Conservation (phyloP, 768 basidiomycete genomes). For the Kwoniella sp. region DNA sequence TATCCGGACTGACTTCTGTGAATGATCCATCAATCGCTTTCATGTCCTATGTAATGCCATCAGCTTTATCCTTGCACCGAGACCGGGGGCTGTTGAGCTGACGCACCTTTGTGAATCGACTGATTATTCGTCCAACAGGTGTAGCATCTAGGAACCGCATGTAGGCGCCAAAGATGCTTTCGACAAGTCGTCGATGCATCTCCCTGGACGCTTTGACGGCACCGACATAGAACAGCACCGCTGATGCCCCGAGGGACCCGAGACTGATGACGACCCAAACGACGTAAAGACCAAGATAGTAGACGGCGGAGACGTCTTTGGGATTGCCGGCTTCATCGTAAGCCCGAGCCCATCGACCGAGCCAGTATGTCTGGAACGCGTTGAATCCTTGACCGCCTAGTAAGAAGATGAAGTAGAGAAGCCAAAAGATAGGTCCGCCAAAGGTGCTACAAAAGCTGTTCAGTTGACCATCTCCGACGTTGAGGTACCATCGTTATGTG, state of each 20-base stretch:
- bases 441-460: constrained; percentile 36
- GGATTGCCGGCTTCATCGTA: constrained; percentile 44
- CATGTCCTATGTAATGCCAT: constrained; percentile 36
- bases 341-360: constrained; percentile 53
- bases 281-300: constrained; percentile 54
- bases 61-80: not conserved
- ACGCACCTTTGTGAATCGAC: constrained; percentile 51
- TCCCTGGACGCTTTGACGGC: constrained; percentile 47
- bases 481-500: constrained; percentile 25
- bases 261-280: constrained; percentile 41
- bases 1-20: constrained; percentile 33
- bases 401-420: constrained; percentile 45
- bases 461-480: constrained; percentile 1
- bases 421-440: constrained; percentile 56
- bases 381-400: constrained; percentile 44
- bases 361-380: constrained; percentile 51
- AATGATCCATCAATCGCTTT: constrained; percentile 49
- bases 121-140: constrained; percentile 50
- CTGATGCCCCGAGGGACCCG: constrained; percentile 21
- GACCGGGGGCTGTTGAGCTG: too few relatives aligned
- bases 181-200: constrained; percentile 47
- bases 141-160: constrained; percentile 49
- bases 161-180: constrained; percentile 47
- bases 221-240: constrained; percentile 48
- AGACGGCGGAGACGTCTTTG: constrained; percentile 44